Conservation (phyloP, 306 rosid genomes). For the Prunus campanulata region DNA sequence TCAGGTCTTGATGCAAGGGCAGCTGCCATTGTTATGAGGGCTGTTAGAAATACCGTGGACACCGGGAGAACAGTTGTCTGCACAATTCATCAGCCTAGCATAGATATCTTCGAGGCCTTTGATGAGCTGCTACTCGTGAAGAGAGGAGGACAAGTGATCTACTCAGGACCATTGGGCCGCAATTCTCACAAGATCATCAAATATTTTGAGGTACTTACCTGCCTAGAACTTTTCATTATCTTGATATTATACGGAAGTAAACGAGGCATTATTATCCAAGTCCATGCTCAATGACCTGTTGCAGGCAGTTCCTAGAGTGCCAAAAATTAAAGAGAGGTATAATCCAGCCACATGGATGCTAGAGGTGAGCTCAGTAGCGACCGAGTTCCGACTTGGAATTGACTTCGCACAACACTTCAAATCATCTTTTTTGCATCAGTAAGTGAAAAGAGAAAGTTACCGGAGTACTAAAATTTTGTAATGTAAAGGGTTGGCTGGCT, state of each 20-base stretch:
- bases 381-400: slow-evolving; percentile 78
- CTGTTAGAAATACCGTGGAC: slow-evolving; percentile 94
- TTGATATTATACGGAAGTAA: neutral
- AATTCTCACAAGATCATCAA: slow-evolving; percentile 78
- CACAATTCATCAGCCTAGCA: slow-evolving; percentile 98
- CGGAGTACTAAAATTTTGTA: neutral
- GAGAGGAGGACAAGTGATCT: slow-evolving; percentile 93
- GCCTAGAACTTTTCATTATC: neutral
- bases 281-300: slow-evolving; percentile 8
- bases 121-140: slow-evolving; percentile 89
- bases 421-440: slow-evolving; percentile 67
- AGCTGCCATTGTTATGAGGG: slow-evolving; percentile 95
- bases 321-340: slow-evolving; percentile 78
- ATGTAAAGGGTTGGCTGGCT: neutral
- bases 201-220: slow-evolving; percentile 65
- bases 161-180: slow-evolving; percentile 79
- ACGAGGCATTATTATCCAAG: slow-evolving; percentile 11
- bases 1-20: slow-evolving; percentile 99
- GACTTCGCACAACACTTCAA: slow-evolving; percentile 87
- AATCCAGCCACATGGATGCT: slow-evolving; percentile 99
- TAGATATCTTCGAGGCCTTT: slow-evolving; percentile 95
- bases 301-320: slow-evolving; percentile 78
- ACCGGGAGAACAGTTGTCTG: slow-evolving; percentile 99
- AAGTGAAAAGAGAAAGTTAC: slow-evolving; percentile 36
- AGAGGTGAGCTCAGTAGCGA: slow-evolving; percentile 88